These are phyloP conservation scores for Penicillium desertorum DNA, from an alignment of 495 filamentous ascomycete genomes.

Conservation along the genomic window DNA sequence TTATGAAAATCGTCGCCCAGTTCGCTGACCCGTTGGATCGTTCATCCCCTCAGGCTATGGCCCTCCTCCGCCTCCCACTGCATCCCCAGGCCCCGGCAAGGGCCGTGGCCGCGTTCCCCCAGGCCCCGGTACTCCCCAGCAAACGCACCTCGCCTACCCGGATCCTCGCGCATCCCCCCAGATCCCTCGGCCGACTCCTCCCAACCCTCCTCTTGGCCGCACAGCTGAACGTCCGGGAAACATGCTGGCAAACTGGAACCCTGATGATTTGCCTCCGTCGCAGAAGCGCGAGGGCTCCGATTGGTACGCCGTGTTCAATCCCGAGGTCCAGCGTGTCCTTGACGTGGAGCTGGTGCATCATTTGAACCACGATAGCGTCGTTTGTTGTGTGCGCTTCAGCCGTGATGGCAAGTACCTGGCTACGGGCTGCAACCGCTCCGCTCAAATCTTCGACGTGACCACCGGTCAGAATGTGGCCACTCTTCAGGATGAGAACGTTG, in stretches of 20 bases:
- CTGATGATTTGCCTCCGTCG: conserved; percentile 75
- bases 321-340: conserved; percentile 74
- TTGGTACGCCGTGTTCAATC: conserved; percentile 92
- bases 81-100: conserved; percentile 82
- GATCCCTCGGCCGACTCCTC: conserved; percentile 78
- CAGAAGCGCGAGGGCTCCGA: conserved; percentile 80
- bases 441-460: conserved; percentile 84
- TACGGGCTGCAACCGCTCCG: conserved; percentile 84
- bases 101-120: conserved; percentile 56
- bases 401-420: conserved; percentile 85
- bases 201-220: conserved; percentile 51
- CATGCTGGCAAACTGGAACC: conserved; percentile 81
- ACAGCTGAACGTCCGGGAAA: conserved; percentile 61
- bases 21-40: conserved; percentile 29
- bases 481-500: conserved; percentile 79
- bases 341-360: conserved; percentile 90
- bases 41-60: conserved; percentile 51
- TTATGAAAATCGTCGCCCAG: conserved; percentile 18
- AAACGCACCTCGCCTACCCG: conserved; percentile 80
- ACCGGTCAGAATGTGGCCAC: conserved; percentile 76
- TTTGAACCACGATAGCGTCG: conserved; percentile 80
- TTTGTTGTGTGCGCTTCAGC: conserved; percentile 89
- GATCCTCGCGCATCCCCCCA: conserved; percentile 82
- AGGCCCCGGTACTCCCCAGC: conserved; percentile 86
- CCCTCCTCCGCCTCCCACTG: conserved; percentile 74